These are phyloP conservation scores for Medicago arabica DNA, from an alignment of 306 rosid genomes.

Conservation along the genomic window DNA sequence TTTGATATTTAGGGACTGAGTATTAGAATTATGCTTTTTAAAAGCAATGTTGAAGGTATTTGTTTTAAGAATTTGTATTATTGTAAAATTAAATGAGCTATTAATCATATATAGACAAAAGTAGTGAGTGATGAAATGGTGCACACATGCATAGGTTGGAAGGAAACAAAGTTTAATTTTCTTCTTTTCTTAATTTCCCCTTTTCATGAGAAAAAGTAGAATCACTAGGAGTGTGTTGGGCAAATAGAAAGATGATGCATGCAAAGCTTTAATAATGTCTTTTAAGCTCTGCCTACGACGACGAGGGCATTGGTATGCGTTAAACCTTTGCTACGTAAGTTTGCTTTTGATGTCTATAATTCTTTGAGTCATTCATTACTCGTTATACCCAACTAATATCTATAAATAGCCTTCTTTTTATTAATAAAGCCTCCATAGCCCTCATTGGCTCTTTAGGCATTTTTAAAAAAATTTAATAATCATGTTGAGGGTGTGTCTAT, in stretches of 20 bases:
- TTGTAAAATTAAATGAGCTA: slow-evolving; percentile 38
- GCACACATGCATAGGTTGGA: slow-evolving; percentile 42
- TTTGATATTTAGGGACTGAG: no score
- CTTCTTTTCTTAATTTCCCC: slow-evolving; percentile 42
- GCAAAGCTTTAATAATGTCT: slow-evolving; percentile 65
- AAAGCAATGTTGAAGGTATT: neutral
- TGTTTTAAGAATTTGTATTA: slow-evolving; percentile 39
- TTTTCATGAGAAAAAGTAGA: slow-evolving; percentile 68
- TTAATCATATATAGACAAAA: slow-evolving; percentile 34
- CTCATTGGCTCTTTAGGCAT: slow-evolving; percentile 28
- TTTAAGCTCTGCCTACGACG: slow-evolving; percentile 47
- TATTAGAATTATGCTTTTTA: neutral
- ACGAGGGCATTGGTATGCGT: slow-evolving; percentile 63
- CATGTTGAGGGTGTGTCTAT: no score
- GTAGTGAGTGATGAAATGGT: slow-evolving; percentile 46
- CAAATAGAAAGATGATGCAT: slow-evolving; percentile 73
- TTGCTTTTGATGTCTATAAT: slow-evolving; percentile 60
- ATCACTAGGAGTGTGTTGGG: slow-evolving; percentile 58
- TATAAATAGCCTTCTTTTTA: slow-evolving; percentile 45
- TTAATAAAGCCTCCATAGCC: slow-evolving; percentile 47
- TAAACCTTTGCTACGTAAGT: slow-evolving; percentile 58
- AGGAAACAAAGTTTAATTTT: slow-evolving; percentile 52
- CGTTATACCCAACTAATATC: slow-evolving; percentile 46
- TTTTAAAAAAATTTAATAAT: neutral
- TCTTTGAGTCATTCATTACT: slow-evolving; percentile 57